Evolutionary conservation across 257 asterid species (phyloP), one percentile per base, ranked within the genome.

Genomic region (Solanum bulbocastanum): DNA sequence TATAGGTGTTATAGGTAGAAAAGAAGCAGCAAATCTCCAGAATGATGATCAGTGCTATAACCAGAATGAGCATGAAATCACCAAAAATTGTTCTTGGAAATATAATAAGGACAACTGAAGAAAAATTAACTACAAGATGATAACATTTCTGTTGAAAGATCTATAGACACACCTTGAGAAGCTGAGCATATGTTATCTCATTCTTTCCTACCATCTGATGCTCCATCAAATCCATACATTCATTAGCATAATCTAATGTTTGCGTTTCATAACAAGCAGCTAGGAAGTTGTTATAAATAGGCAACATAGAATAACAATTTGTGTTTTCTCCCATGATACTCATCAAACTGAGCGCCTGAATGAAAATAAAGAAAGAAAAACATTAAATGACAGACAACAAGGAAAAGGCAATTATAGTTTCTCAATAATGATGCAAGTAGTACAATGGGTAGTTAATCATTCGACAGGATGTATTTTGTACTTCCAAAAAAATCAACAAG

Each of bases 211-310:
- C 91, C 91, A 93, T 94, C 37, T 91, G 96, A 86, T 89, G 94
- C 87, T 93, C 98, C 98, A 96, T 96, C 92, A 92, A 66, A 90
- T 89, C 75, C 93, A 94, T 90, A 90, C 98, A 96, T 83, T 92
- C 89, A 87, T 91, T 91, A 88, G 93, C 95, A 88, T 90, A 92
- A 90, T 90, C 76, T 89, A 91, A 58, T 91, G 90, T 91, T 68
- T 91, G 90, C 90, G 73, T 56, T 88, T 87, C 93, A 86, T 88
- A 86, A 88, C 94, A 96, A 62, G 97, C 94, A 83, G 89, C 91
- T 87, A 96, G 88, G 87, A 94, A 90, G 92, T 60, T 90, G 93
- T 93, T 94, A 92, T 90, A 95, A 75, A 92, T 88, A 4, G 94
- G 93, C 90, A 96, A 88, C 83, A 93, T 87, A 37, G 96, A 95